Percentiles rank a stretch among this genome's conserved stretches.
Conservation (phyloP, 2,329 filamentous ascomycete genomes). For the Fusarium xyrophilum region DNA sequence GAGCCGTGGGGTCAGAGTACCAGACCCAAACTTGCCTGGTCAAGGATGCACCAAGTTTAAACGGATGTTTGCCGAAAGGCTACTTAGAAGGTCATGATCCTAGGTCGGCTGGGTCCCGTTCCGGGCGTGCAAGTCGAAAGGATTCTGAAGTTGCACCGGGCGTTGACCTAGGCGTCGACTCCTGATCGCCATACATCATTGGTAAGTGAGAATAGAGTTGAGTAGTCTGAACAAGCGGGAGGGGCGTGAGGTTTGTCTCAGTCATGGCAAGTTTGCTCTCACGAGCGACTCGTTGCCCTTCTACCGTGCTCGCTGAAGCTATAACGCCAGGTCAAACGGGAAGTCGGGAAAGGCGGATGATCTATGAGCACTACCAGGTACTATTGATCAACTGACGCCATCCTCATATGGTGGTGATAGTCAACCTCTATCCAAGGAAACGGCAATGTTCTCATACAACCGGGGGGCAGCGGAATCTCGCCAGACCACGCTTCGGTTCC, state of each 20-base stretch:
- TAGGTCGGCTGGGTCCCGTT: no score
- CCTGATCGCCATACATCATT: not conserved
- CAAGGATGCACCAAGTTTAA: not conserved
- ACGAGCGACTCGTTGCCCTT: not conserved
- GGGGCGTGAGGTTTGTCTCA: conserved; percentile 4
- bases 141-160: not conserved
- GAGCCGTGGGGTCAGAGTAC: not conserved
- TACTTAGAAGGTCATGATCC: not conserved
- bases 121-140: not conserved
- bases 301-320: not conserved
- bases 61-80: not conserved
- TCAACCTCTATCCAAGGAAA: not conserved
- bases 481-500: not conserved
- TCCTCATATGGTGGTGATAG: not conserved
- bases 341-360: not conserved
- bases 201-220: conserved; percentile 9
- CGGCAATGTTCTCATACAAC: not conserved
- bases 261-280: conserved; percentile 2
- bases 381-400: not conserved
- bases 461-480: not conserved
- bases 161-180: not conserved
- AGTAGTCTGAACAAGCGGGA: conserved; percentile 4
- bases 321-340: not conserved
- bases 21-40: not conserved
- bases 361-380: not conserved